Evolutionary conservation across 2,329 filamentous ascomycete genomes (phyloP), one percentile per base, ranked within the genome.

Genomic region (Epicoccum sorghinum): DNA sequence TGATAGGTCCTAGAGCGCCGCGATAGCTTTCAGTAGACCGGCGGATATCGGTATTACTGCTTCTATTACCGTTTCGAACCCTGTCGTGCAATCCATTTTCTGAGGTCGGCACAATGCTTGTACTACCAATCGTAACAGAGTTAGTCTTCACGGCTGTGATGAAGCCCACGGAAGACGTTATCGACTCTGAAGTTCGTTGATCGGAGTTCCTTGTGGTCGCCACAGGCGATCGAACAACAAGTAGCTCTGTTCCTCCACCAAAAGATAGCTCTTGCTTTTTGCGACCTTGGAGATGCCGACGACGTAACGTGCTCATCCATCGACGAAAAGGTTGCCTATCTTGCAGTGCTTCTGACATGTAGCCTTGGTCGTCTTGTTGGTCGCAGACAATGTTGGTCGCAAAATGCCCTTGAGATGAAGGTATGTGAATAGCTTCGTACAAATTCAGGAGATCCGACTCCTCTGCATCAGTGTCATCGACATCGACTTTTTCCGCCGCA

Each of bases 101-200:
- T 75, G 36, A 87, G 85, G 47, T 82, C 29, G 85, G 83, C 41
- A 85, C 79, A 55, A 89, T 80, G 73, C 90, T 96, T 61, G 85
- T 82, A 65, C 88, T 91, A 42, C 86, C 83, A 55, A 93, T 79
- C 55, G 91, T 96, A 56, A 91, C 81, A 55, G 89, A 93, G 47
- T 90, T 89, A 58, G 91, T 95, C 70, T 89, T 91, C 62, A 96
- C 83, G 13, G 86, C 88, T n/a, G 87, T 86, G 35, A 97, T 85
- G 67, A 93, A 92, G 2, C 84, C 89, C 55, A 90, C 86, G 0
- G 92, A 96, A 6, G 89, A 91, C 1, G 83, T 83, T 10, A 90
- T 90, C 2, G 88, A 89, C 7, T 62, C 74, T 37, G 73, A 78
- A 45, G 76, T 75, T 51, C 70, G 75, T 55, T 79, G 79, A 32